phyloP scores from a whole-genome alignment of 1,139 yeast species.

The Suhomyces chickasaworum region DNA sequence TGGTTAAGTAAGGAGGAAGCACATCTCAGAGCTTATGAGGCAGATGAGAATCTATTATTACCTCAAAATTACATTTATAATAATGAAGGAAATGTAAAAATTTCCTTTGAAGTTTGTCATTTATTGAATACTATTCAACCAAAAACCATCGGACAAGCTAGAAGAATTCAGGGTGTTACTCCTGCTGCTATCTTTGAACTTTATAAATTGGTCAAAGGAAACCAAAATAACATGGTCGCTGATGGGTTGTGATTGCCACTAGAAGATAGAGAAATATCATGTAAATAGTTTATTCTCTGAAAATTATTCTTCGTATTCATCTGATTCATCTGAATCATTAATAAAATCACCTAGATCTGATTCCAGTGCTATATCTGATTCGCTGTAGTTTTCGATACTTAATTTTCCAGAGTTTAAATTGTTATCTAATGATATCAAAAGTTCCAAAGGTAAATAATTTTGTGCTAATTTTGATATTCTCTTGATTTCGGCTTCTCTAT shows the following conservation, averaged over 20 bases:
- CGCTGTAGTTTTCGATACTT: neutral
- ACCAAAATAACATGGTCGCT: constrained; percentile 25
- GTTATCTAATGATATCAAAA: constrained; percentile 37
- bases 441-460: constrained; percentile 40
- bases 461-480: constrained; percentile 38
- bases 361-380: neutral
- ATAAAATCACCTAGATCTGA: constrained; percentile 1
- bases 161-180: constrained; percentile 91
- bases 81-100: constrained; percentile 45
- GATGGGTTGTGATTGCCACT: constrained; percentile 3
- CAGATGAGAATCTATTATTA: constrained; percentile 73
- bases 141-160: constrained; percentile 88
- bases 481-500: constrained; percentile 23
- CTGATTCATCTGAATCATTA: constrained; percentile 4
- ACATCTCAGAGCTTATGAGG: constrained; percentile 72
- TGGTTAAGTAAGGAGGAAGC: constrained; percentile 73
- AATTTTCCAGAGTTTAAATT: constrained; percentile 22
- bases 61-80: constrained; percentile 69
- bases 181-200: constrained; percentile 80
- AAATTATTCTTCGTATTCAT: constrained; percentile 8
- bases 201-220: constrained; percentile 46
- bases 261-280: neutral
- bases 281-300: constrained; percentile 17
- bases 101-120: constrained; percentile 76
- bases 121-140: constrained; percentile 79